Percentiles rank a stretch among this genome's conserved stretches.
Conservation (phyloP, 331 rosid genomes). For the Malus hybrid region DNA sequence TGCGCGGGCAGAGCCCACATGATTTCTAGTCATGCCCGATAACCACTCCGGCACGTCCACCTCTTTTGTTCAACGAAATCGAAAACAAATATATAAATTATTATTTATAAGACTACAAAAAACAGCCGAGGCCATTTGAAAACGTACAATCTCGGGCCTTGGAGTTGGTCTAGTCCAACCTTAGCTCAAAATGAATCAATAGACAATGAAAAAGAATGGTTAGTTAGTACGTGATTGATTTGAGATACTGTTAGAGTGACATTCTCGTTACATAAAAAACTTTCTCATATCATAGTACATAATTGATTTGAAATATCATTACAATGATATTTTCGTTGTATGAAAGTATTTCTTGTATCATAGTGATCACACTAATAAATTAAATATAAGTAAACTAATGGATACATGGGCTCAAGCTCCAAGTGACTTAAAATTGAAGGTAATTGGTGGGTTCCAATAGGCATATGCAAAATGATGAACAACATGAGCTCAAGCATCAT, state of each 20-base stretch:
- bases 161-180: too few species aligned
- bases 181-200: too few species aligned
- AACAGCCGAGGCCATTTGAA: too few species aligned
- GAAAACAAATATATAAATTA: too few species aligned
- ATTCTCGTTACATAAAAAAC: too few species aligned
- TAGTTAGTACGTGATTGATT: too few species aligned
- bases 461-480: not conserved
- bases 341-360: not conserved
- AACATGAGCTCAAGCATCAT: not conserved
- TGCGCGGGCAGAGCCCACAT: slow-evolving; percentile 99
- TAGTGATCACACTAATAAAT: not conserved
- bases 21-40: slow-evolving; percentile 99
- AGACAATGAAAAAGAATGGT: too few species aligned
- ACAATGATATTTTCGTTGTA: too few species aligned
- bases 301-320: too few species aligned
- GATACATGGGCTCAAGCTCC: not conserved
- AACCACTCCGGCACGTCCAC: slow-evolving; percentile 95
- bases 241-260: rapidly evolving
- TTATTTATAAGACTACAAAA: too few species aligned
- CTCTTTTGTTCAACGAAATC: rapidly evolving
- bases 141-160: too few species aligned
- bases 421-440: not conserved
- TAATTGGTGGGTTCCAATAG: not conserved
- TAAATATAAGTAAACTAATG: not conserved
- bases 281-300: too few species aligned